These are phyloP conservation scores for Colletotrichum euphorbiae DNA, from an alignment of 2,329 filamentous ascomycete species.

Conservation along the genomic window DNA sequence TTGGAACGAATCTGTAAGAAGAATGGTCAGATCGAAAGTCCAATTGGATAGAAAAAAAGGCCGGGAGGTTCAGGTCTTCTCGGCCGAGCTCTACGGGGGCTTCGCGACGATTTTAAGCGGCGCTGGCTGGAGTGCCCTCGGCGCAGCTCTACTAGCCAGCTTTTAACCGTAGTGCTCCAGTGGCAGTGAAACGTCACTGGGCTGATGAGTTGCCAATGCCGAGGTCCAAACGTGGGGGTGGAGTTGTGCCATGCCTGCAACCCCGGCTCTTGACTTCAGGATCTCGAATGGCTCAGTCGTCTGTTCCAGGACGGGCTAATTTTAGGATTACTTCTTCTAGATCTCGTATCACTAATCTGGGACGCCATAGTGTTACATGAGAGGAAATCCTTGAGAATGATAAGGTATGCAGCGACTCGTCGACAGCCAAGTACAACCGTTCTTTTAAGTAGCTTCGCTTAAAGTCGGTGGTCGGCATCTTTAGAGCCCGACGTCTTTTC, in stretches of 20 bases:
- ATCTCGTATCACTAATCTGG: conserved; percentile 8
- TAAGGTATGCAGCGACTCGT: too few species aligned
- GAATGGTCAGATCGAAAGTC: neutral
- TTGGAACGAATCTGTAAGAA: neutral
- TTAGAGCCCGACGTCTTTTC: neutral
- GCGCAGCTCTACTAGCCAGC: conserved; percentile 32
- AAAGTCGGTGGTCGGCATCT: neutral
- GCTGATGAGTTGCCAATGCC: conserved; percentile 30
- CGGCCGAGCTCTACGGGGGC: conserved; percentile 32
- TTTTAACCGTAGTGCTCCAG: conserved; percentile 33
- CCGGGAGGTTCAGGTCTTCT: neutral
- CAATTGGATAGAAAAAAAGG: conserved; percentile 11
- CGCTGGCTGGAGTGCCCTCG: conserved; percentile 28
- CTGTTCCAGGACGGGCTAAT: conserved; percentile 4
- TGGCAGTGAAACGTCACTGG: conserved; percentile 24
- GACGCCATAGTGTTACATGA: neutral
- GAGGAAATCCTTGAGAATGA: too few species aligned
- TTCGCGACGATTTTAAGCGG: conserved; percentile 35
- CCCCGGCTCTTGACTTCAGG: conserved; percentile 35
- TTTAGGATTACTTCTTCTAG: neutral
- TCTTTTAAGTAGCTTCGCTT: too few species aligned
- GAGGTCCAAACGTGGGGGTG: conserved; percentile 40
- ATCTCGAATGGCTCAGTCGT: conserved; percentile 5
- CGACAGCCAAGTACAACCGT: neutral
- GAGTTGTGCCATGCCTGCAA: conserved; percentile 28